Percentiles rank a stretch among this genome's conserved stretches.
Evolutionary conservation across 305 asterid species (phyloP).

Genomic region (Fraxinus floribunda): DNA sequence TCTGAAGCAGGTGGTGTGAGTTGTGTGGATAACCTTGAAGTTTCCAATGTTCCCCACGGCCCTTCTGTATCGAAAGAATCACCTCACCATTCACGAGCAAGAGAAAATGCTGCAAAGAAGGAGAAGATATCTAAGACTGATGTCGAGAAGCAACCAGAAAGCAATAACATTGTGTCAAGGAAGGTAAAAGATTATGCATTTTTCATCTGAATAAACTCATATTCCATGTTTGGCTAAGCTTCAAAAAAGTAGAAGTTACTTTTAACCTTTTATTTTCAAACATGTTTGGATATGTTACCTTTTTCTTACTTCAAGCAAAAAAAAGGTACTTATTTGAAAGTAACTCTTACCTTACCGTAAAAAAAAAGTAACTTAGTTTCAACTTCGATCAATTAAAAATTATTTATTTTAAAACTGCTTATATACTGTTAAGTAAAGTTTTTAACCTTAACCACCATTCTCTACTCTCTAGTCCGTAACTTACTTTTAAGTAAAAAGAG

Average conservation of each 20-base stretch:
- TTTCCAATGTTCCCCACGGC: constrained; percentile 26
- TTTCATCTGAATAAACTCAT: not conserved
- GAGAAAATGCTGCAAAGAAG: constrained; percentile 35
- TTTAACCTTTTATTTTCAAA: not conserved
- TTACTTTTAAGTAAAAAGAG: constrained; percentile 5
- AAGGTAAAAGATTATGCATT: constrained; percentile 50
- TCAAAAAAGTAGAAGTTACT: not conserved
- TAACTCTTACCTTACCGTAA: not conserved
- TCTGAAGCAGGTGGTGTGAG: constrained; percentile 30
- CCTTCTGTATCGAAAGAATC: constrained; percentile 28
- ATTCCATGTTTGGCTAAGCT: not conserved
- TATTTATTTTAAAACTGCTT: not conserved
- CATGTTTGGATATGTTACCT: not conserved
- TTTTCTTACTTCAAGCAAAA: not conserved
- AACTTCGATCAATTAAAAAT: not conserved
- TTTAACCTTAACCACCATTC: not conserved
- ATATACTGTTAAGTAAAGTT: not conserved
- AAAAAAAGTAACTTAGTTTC: not conserved
- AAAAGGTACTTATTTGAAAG: not conserved
- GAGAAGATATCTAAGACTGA: constrained; percentile 43
- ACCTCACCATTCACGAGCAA: constrained; percentile 31
- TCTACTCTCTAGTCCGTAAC: not conserved
- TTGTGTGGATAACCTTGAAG: constrained; percentile 26
- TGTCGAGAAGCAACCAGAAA: constrained; percentile 47
- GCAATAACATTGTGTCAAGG: constrained; percentile 40